These are phyloP conservation scores for Hypoxylon rickii DNA, from an alignment of 495 filamentous ascomycete species.

Conservation along the genomic window DNA sequence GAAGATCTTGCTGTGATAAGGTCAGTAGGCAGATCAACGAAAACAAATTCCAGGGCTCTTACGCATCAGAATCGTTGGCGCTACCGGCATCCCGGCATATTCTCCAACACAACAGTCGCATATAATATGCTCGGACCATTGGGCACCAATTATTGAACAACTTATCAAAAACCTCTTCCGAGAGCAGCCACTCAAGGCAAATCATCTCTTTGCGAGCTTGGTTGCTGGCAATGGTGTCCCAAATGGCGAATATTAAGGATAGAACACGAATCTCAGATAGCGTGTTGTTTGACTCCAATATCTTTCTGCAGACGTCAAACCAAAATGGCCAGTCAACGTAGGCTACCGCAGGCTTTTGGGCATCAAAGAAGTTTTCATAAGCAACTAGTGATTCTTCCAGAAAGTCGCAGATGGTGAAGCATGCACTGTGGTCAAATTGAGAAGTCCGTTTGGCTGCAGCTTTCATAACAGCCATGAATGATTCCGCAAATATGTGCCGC, in stretches of 20 bases:
- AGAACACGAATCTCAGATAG: conserved; percentile 91
- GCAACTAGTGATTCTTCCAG: conserved; percentile 70
- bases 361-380: conserved; percentile 40
- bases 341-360: conserved; percentile 40
- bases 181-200: conserved; percentile 81
- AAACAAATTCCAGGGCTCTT: conserved; percentile 38
- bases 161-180: conserved; percentile 75
- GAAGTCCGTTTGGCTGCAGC: conserved; percentile 76
- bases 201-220: conserved; percentile 70
- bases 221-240: conserved; percentile 72
- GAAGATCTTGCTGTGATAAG: conserved; percentile 64
- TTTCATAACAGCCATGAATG: conserved; percentile 75
- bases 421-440: conserved; percentile 83
- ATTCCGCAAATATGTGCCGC: conserved; percentile 75
- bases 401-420: conserved; percentile 91
- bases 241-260: conserved; percentile 81
- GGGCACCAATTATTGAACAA: conserved; percentile 98
- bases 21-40: conserved; percentile 20
- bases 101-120: conserved; percentile 93
- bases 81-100: conserved; percentile 77
- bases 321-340: conserved; percentile 86
- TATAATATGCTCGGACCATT: conserved; percentile 95
- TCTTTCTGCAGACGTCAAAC: conserved; percentile 80
- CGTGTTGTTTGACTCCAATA: conserved; percentile 87
- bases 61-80: conserved; percentile 70